Base-by-base conservation (phyloP, 768 basidiomycete genomes). In the Suillus americanus region DNA sequence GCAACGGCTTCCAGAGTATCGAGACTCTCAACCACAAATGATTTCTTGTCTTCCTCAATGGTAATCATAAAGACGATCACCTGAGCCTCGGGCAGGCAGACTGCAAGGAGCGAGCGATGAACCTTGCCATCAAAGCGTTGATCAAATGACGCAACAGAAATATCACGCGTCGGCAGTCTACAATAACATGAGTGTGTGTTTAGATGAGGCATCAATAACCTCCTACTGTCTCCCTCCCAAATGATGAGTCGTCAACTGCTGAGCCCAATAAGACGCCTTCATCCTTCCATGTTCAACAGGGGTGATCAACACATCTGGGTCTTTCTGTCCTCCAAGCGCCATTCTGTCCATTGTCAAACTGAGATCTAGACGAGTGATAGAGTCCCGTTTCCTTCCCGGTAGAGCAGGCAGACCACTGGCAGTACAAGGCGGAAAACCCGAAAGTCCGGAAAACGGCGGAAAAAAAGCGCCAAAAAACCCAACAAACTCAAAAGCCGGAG, bases 181-280 rank as follows among this genome's bases (percentile, higher is more conserved):
- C 16, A 65, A 60, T 35, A 38, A 51, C 41, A 40, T 63, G 59
- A 65, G 56, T 61, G 54, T 62, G 33, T 35, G 10, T 67, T 46
- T 53, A 33, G 20, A 23, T 55, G 38, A 33, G 50, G 57, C 0
- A 35, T 54, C 20, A 16, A 65, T 43, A 64, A 33, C 60, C 74
- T 70, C 86, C 78, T 72, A 92, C 92, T 85, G 83, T 51, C 70
- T 70, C 55, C 76, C 72, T 0, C 80, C 67, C 20, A 87, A 78
- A n/a, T 83, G 78, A 61, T 83, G 81, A 16, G 82, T 79, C 61
- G 80, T 74, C 18, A 94, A 67, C 60, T 77, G 81, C 68, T 92
- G 86, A 75, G 89, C 85, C 91, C 92, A 94, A 70, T 86, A 90
- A 0, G 86, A 80, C 2, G 89, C 84, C 61, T 85, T 86, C 86